Evolutionary conservation across 2,329 filamentous ascomycete species (phyloP), one percentile per base, ranked within the genome.

Genomic region (Trichophyton equinum): DNA sequence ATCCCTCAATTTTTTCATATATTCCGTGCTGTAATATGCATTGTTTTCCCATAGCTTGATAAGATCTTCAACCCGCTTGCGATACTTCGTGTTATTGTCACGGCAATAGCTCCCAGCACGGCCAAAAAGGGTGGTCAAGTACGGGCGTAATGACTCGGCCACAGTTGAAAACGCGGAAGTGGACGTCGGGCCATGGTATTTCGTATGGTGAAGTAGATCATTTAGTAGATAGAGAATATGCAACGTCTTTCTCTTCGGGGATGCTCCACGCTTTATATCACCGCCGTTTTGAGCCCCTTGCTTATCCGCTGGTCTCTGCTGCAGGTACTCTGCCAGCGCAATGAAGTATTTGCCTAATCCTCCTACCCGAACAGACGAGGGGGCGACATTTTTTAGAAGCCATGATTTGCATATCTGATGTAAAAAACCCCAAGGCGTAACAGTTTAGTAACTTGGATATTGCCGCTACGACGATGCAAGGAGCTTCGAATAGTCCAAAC

Each of bases 401-500:
- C 89, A 95, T 75, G 82, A 80, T 82, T 91, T 95, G 82, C 88
- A 91, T 79, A 84, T 88, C 91, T 95, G 83, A 63, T 18, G 36
- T 62, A 30, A 27, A 68, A 49, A 47, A 61, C 61, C 65, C 62
- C 59, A 49, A 60, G 57, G 59, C 57, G 55, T 65, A 64, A 60
- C 58, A 63, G 40, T 74, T 75, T 75, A 75, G 74, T 71, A 72
- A 67, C 64, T 63, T 64, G 62, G 63, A 66, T 59, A 62, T 49
- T 27, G 46, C 22, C 47, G 20, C 15, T 58, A 22, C 63, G 62
- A 42, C 8, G 55, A 57, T 25, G 55, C 40, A 57, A 57, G 55
- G 55, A 44, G 33, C 33, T 57, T 40, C 15, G 44, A 69, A 71
- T 72, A 70, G 67, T 69, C 69, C 86, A 90, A 89, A 94, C 89